Evolutionary conservation across 768 basidiomycete genomes (phyloP), one percentile per base, ranked within the genome.

Genomic region (Daedalea quercina): DNA sequence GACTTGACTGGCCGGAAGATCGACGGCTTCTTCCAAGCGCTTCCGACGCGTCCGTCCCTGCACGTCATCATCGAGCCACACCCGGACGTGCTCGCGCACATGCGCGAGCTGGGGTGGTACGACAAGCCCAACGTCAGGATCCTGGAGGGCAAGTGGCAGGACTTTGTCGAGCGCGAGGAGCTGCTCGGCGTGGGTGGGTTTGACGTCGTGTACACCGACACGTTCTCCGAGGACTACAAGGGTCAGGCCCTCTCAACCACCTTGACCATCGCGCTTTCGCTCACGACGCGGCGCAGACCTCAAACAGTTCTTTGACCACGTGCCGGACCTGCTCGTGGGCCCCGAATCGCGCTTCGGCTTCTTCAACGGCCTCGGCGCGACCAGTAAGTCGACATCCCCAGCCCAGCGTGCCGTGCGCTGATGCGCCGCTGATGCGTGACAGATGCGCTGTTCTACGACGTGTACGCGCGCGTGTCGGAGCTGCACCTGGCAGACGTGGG

Each of bases 21-120:
- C 59, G 94, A 96, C 64, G 72, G 73, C 23, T 70, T 90, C 40
- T 91, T 97, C 67, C 90, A 94, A 69, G 65, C 72, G 2, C 69
- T 87, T 13, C 63, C 77, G 2, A 70, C 72, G 4, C 73, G 73
- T 28, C 93, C 94, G 0, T 61, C 74, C 13, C 70, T 79, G 41
- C 96, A 99, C 66, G 82, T 89, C 53, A 95, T 99, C 60, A 84
- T 97, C 52, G 96, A 99, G 69, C 84, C 95, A 1, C 96, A 99
- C 64, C 87, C 87, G 0, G 89, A 94, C 62, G 94, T 98, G 3
- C 76, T 97, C n/a, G 69, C 74, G 46, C 77, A 90, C 60, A 93
- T 96, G 82, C 79, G 77, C 56, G 70, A 76, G 25, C 73, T 69
- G 15, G 84, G 94, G 0, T 96, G 95, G 87, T 80, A 88, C 62